Evolutionary conservation across 2,329 filamentous ascomycete genomes (phyloP), one percentile per base, ranked within the genome.

Genomic region (Fusarium keratoplasticum): DNA sequence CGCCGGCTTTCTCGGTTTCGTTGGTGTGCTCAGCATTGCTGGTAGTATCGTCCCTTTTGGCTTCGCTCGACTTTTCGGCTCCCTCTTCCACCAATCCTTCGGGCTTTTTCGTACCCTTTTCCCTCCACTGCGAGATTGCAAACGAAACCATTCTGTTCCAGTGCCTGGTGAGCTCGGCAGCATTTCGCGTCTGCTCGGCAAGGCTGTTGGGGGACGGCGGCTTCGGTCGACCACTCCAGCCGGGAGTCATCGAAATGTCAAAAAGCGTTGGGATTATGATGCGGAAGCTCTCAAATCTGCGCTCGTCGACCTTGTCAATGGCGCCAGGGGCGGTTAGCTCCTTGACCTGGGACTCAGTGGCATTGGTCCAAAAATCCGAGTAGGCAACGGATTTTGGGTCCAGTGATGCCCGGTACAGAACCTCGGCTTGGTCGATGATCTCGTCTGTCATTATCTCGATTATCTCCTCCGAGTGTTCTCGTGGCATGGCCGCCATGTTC

Each of bases 121-220:
- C 76, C 50, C 82, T 80, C 89, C 89, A 91, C 9, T 81, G 74
- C 1, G 81, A 77, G 60, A 88, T 79, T 18, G 80, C 79, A 8
- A 79, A 79, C n/a, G 82, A 79, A 5, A 90, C 69, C 40, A 80
- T 73, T 6, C 80, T 73, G 71, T 91, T 89, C 89, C 89, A 91
- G 14, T 82, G 80, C 10, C 77, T 77, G 1, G 87, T 87, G 44
- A 91, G 77, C 58, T 85, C 83, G 2, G 86, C 85, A 2, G 88
- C 88, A 69, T 89, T 90, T 67, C 87, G 87, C 74, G 89, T 81
- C 71, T 90, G 86, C 71, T 89, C 88, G 3, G 86, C 83, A 40
- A 83, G 82, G 16, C 81, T 85, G 73, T 88, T 87, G 13, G 87
- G 87, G 16, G 67, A 72, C 2, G 86, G 82, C 2, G 87, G 84